Base-by-base conservation (phyloP, 192 early-diverging fungal genomes). In the Allomyces macrogynus region DNA sequence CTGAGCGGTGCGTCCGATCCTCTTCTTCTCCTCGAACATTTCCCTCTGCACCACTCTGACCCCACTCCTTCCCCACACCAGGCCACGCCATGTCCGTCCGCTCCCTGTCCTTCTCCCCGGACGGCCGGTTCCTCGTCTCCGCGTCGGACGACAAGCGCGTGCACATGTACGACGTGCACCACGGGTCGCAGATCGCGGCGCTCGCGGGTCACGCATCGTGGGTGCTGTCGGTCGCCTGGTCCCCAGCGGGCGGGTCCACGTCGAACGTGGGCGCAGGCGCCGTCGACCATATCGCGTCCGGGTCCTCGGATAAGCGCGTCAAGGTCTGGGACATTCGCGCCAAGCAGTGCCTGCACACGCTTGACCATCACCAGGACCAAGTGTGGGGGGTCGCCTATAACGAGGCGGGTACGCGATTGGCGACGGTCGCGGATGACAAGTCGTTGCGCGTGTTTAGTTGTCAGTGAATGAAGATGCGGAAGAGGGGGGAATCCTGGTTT, bases 121-220 rank as follows among this genome's bases (percentile, higher is more conserved):
- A 91, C 68, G 83, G 81, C 24, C 68, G 74, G 12, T 79, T 78
- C 1, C 72, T 90, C 0, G 68, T 91, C 23, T 84, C 84, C 18
- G 88, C 81, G 26, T 87, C 81, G n/a, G 90, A 92, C 67, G 90
- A 92, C 71, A 87, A 87, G 68, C 78, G 88, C 10, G 84, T 91
- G 49, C 77, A 85, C 65, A 71, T 87, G 10, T 85, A 82, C 74
- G 82, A 86, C 69, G 84, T 87, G 64, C 78, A 85, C 54, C 85
- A 89, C 72, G 84, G 82, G n/a, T 81, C 87, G 68, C 77, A 83
- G 61, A 75, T 89, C 10, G 77, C 83, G 14, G 84, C 82, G n/a
- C 75, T 92, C n/a, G 75, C 80, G 23, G 88, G 87, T n/a, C 90
- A 92, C 66, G 74, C 76, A 44, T 85, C 82, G 18, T 91, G 90